phyloP scores from a whole-genome alignment of 257 asterid species.

The Orobanche coerulescens region DNA sequence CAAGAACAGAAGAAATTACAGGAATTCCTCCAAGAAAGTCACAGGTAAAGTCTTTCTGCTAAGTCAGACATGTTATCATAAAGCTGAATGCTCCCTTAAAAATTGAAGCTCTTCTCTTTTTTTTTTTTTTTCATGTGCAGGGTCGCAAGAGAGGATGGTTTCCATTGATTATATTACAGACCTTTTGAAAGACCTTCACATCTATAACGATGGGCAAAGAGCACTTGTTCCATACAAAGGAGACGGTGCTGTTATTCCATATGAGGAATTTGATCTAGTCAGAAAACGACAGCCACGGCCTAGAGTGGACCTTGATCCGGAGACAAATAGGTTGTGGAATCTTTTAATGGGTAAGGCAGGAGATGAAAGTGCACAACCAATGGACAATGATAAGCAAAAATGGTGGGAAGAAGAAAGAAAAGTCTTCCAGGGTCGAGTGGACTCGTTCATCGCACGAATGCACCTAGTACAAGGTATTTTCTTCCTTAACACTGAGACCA shows the following conservation, averaged over 20 bases:
- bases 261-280: conserved; percentile 37
- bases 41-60: conserved; percentile 35
- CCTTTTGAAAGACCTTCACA: conserved; percentile 35
- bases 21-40: conserved; percentile 32
- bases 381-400: conserved; percentile 50
- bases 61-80: conserved; percentile 4
- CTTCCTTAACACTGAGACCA: conserved; percentile 12
- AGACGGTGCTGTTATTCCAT: conserved; percentile 52
- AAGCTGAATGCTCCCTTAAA: conserved; percentile 10
- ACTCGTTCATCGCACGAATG: conserved; percentile 87
- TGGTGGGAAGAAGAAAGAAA: conserved; percentile 87
- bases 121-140: conserved; percentile 20
- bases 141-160: conserved; percentile 7
- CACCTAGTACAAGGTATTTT: conserved; percentile 88
- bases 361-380: conserved; percentile 44
- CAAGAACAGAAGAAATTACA: conserved; percentile 21
- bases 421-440: conserved; percentile 71
- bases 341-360: conserved; percentile 73
- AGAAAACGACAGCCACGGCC: conserved; percentile 61
- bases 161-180: conserved; percentile 38
- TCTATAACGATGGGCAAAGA: conserved; percentile 31
- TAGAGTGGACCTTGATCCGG: conserved; percentile 88
- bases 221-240: conserved; percentile 70
- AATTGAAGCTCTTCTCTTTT: not conserved
- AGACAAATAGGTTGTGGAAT: conserved; percentile 79